Evolutionary conservation across 768 basidiomycete genomes (phyloP), one percentile per base, ranked within the genome.

Genomic region (Daedaleopsis nitida): DNA sequence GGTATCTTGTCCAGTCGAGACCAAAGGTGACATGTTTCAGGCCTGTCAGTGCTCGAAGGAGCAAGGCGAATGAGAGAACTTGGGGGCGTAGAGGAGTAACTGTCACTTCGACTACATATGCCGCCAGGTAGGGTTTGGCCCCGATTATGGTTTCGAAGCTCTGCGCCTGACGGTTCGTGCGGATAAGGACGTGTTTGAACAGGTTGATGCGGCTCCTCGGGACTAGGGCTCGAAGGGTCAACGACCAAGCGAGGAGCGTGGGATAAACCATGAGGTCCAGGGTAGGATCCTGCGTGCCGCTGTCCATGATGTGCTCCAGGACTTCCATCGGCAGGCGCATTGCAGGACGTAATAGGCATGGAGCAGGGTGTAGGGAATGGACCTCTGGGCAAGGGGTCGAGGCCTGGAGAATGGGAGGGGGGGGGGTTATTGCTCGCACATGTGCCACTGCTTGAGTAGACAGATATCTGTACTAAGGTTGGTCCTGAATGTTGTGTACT

Each of bases 231-330:
- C 37, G 51, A 24, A 43, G 48, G 2, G 44, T 34, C 5, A 47
- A 51, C 5, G 52, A 32, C 27, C 52, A 37, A 8, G 55, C 10
- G 44, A 16, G 39, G 9, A 62, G 56, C 5, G 44, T 53, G 1
- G 17, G 2, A 27, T 62, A 57, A 16, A 34, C 16, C 24, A 37
- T 48, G 1, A 52, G 50, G 2, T 27, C 19, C 7, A 44, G 10
- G 11, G 17, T 11, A 27, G 21, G 21, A 4, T 35, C 23, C 13
- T 42, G 44, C 9, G 35, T 24, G 37, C 38, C 52, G n/a, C n/a
- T 16, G 52, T 62, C 60, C n/a, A 57, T 34, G 37, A 62, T 19
- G 2, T 14, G 10, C 21, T 62, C 60, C 4, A 39, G 10, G 24
- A 62, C 13, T 19, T 62, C 60, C 34, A 39, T 8, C 10, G 60